These are phyloP conservation scores for Clavispora carvajalis DNA, from an alignment of 805 yeast species.

Conservation along the genomic window DNA sequence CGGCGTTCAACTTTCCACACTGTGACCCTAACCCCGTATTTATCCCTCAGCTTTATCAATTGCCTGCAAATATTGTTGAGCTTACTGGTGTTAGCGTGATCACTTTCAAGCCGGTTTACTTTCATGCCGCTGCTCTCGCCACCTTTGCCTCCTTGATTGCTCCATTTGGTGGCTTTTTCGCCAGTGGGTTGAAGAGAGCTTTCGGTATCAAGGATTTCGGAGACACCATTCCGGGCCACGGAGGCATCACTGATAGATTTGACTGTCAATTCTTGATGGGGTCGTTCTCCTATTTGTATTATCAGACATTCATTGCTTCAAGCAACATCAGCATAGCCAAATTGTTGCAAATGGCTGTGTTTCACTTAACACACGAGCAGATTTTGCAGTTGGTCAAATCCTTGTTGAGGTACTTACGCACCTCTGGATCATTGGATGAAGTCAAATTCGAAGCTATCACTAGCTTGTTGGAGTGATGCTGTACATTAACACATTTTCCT, in stretches of 20 bases:
- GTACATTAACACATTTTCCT: background rate
- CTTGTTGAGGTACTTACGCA: conserved; percentile 49
- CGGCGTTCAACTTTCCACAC: conserved; percentile 53
- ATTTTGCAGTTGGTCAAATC: conserved; percentile 57
- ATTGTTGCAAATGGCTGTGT: conserved; percentile 68
- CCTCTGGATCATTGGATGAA: conserved; percentile 24
- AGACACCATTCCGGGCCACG: conserved; percentile 98
- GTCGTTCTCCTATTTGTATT: conserved; percentile 85
- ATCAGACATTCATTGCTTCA: conserved; percentile 82
- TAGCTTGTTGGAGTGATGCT: conserved; percentile 24
- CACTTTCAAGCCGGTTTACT: conserved; percentile 77
- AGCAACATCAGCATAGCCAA: conserved; percentile 69
- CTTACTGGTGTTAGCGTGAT: conserved; percentile 42
- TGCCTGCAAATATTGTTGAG: conserved; percentile 65
- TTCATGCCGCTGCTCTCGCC: conserved; percentile 81
- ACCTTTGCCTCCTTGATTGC: conserved; percentile 96
- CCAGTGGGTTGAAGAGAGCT: conserved; percentile 94
- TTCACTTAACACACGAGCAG: conserved; percentile 62
- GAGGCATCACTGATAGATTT: conserved; percentile 95
- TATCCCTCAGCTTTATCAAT: conserved; percentile 66
- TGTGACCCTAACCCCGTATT: conserved; percentile 92
- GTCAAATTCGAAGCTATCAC: conserved; percentile 23
- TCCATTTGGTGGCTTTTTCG: conserved; percentile 98
- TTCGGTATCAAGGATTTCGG: conserved; percentile 97
- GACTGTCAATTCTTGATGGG: conserved; percentile 99